Evolutionary conservation across 805 yeast genomes (phyloP).

Genomic region (Jamesozyma lodderae): DNA sequence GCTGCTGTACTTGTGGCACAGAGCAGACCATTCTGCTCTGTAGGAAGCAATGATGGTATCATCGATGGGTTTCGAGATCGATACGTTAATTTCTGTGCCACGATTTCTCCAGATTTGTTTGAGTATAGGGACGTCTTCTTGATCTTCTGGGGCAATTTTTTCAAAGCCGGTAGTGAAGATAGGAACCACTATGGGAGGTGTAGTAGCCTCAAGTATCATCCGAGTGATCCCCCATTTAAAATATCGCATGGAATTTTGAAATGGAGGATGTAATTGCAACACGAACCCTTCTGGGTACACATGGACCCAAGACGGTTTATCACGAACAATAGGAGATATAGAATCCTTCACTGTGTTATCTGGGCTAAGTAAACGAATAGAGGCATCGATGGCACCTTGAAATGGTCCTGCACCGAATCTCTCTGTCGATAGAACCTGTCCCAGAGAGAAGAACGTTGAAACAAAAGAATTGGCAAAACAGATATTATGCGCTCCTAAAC

Average conservation of each 20-base stretch:
- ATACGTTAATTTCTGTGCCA: conserved; percentile 59
- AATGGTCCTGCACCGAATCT: conserved; percentile 91
- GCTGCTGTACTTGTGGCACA: conserved; percentile 47
- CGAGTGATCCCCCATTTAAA: conserved; percentile 95
- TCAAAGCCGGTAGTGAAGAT: conserved; percentile 82
- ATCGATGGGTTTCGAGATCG: conserved; percentile 63
- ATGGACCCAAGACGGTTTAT: conserved; percentile 81
- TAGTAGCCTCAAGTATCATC: conserved; percentile 69
- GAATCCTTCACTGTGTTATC: conserved; percentile 42
- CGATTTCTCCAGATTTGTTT: conserved; percentile 52
- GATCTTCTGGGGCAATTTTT: conserved; percentile 70
- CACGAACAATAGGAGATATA: conserved; percentile 48
- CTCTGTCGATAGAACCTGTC: conserved; percentile 79
- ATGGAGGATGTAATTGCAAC: conserved; percentile 72
- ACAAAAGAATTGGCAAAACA: conserved; percentile 56
- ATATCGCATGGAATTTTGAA: conserved; percentile 79
- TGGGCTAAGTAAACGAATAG: conserved; percentile 63
- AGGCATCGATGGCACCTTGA: conserved; percentile 84
- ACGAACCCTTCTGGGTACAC: conserved; percentile 94
- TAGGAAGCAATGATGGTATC: conserved; percentile 50
- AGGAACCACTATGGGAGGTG: conserved; percentile 81
- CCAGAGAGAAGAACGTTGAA: conserved; percentile 66
- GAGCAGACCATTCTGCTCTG: conserved; percentile 59
- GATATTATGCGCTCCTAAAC: conserved; percentile 85
- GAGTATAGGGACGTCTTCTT: conserved; percentile 44